phyloP scores from a whole-genome alignment of 306 rosid genomes.

The Dalbergia oliveri region DNA sequence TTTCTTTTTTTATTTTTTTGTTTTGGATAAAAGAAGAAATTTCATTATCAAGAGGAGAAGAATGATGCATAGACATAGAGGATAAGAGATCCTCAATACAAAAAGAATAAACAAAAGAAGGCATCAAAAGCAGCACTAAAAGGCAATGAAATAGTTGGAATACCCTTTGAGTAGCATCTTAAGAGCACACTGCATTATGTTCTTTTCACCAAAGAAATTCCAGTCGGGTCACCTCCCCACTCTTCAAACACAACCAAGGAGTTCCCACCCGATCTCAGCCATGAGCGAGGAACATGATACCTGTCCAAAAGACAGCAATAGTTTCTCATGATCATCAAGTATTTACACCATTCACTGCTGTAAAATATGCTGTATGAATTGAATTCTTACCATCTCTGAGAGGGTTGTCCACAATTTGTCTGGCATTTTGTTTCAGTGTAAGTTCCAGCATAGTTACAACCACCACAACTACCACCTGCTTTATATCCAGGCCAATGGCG shows the following conservation, averaged over 20 bases:
- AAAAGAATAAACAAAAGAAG: too few relatives aligned
- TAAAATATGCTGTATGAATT: slow-evolving; percentile 12
- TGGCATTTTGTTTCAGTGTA: slow-evolving; percentile 73
- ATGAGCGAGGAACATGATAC: slow-evolving; percentile 94
- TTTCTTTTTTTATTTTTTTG: too few relatives aligned
- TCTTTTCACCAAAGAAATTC: slow-evolving; percentile 74
- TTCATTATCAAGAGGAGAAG: too few relatives aligned
- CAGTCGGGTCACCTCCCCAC: slow-evolving; percentile 84
- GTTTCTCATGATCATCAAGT: background rate
- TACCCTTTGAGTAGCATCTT: slow-evolving; percentile 64
- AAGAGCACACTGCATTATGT: slow-evolving; percentile 54
- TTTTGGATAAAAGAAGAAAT: too few relatives aligned
- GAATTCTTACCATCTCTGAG: slow-evolving; percentile 80
- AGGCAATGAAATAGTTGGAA: slow-evolving; percentile 12
- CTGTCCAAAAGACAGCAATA: slow-evolving; percentile 49
- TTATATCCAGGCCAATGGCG: slow-evolving; percentile 79
- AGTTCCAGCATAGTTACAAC: slow-evolving; percentile 70
- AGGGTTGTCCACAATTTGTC: slow-evolving; percentile 68
- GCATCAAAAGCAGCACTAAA: background rate
- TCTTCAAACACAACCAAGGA: slow-evolving; percentile 85
- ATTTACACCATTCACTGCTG: background rate
- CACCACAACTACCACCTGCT: slow-evolving; percentile 68
- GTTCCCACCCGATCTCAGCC: slow-evolving; percentile 84
- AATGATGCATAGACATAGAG: too few relatives aligned
- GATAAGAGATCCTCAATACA: too few relatives aligned